A percentile compares a stretch with the other conserved stretches of the same genome.
Conservation (phyloP, 345 rosid species). For the Boechera retrofracta region DNA sequence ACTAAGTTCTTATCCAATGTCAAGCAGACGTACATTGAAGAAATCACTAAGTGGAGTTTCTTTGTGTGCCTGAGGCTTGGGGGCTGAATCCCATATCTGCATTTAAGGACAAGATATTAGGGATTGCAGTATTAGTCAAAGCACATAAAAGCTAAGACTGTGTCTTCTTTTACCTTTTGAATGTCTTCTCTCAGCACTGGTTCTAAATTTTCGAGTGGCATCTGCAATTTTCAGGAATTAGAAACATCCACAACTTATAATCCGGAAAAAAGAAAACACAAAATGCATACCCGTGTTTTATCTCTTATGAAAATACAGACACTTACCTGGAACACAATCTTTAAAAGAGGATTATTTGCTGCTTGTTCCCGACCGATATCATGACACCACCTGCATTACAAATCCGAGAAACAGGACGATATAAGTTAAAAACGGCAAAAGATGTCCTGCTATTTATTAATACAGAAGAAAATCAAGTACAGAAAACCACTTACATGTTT, state of each 20-base stretch:
- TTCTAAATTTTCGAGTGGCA: conserved; percentile 92
- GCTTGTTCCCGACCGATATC: conserved; percentile 99
- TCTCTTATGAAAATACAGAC: conserved; percentile 70
- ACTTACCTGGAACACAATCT: conserved; percentile 96
- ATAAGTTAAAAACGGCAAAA: conserved; percentile 14
- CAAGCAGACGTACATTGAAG: conserved; percentile 71
- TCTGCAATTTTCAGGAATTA: conserved; percentile 57
- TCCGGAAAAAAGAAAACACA: conserved; percentile 10
- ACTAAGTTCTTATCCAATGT: conserved; percentile 27
- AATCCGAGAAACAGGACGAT: conserved; percentile 29
- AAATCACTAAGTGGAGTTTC: conserved; percentile 96
- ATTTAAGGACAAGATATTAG: conserved; percentile 33
- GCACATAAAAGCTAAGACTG: conserved; percentile 29
- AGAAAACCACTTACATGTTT: conserved; percentile 74
- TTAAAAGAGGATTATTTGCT: conserved; percentile 96
- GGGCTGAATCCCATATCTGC: conserved; percentile 98
- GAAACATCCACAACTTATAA: conserved; percentile 31
- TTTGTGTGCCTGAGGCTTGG: conserved; percentile 91
- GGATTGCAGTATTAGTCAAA: conserved; percentile 17
- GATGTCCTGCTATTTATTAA: conserved; percentile 13
- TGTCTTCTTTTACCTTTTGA: conserved; percentile 69
- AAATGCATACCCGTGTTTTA: conserved; percentile 76
- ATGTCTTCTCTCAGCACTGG: conserved; percentile 96
- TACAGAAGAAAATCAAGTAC: conserved; percentile 13
- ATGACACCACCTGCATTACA: conserved; percentile 92